Conservation (phyloP, 176 grass and related monocot species). For the Cenchrus purpureus region DNA sequence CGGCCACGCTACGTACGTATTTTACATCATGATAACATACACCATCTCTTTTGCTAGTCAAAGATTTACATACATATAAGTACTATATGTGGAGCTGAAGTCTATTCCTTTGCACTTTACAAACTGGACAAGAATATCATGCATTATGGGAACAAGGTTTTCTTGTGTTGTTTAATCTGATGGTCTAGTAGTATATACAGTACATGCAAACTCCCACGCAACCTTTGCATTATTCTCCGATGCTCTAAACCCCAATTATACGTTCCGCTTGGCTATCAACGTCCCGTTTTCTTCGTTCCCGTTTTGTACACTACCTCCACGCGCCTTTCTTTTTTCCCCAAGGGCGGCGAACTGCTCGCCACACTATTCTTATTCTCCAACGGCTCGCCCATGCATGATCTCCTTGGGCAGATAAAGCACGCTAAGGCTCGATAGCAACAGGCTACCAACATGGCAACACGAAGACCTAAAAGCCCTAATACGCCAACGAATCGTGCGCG, state of each 20-base stretch:
- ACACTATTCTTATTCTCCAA: not conserved
- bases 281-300: constrained; percentile 11
- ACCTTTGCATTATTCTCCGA: constrained; percentile 18
- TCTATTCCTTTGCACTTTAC: constrained; percentile 1
- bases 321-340: not conserved
- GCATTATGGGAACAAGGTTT: constrained; percentile 9
- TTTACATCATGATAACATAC: not conserved
- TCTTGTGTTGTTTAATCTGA: constrained; percentile 9
- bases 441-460: constrained; percentile 20
- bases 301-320: not conserved
- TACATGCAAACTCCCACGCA: constrained; percentile 20
- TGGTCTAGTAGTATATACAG: not conserved
- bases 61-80: not conserved
- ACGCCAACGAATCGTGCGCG: constrained; percentile 35
- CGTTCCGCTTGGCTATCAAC: constrained; percentile 43
- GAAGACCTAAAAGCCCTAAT: not conserved
- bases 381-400: constrained; percentile 12
- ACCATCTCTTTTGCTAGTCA: not conserved
- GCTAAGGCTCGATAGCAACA: constrained; percentile 10
- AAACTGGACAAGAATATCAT: constrained; percentile 36
- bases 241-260: not conserved
- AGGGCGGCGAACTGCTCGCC: not conserved
- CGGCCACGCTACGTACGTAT: not conserved
- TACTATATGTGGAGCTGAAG: constrained; percentile 9
- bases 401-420: not conserved